Conservation (phyloP, 1,284 basidiomycete species). For the Pisolithus thermaeus region DNA sequence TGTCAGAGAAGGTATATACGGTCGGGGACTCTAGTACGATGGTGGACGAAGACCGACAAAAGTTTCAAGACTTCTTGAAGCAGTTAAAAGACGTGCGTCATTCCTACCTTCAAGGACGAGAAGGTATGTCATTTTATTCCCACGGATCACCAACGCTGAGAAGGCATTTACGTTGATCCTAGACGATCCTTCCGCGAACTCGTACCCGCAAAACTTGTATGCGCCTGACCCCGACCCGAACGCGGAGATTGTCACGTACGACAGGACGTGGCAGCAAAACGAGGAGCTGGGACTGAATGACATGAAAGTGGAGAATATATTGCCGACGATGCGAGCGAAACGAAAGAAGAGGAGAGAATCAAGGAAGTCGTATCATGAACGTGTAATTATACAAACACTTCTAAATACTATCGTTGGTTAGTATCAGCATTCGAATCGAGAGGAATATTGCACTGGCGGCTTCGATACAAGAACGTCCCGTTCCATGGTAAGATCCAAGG, state of each 20-base stretch:
- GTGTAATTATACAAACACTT: too few species aligned
- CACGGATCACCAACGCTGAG: constrained; percentile 70
- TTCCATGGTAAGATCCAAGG: constrained; percentile 28
- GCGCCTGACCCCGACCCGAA: constrained; percentile 91
- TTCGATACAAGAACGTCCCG: too few species aligned
- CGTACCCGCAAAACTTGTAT: constrained; percentile 93
- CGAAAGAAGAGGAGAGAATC: neutral
- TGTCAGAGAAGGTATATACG: constrained; percentile 86
- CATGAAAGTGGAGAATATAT: constrained; percentile 90
- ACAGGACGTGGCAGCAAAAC: constrained; percentile 86
- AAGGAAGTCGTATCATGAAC: neutral
- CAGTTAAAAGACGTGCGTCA: constrained; percentile 69
- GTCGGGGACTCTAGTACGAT: constrained; percentile 59
- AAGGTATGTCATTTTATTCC: neutral
- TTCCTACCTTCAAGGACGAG: neutral
- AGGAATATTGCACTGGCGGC: too few species aligned
- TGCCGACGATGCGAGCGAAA: constrained; percentile 11
- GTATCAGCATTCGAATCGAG: too few species aligned
- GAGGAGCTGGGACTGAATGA: constrained; percentile 96
- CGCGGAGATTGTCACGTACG: constrained; percentile 82
- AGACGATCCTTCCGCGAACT: constrained; percentile 95
- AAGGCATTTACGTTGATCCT: constrained; percentile 87
- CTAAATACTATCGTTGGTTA: too few species aligned
- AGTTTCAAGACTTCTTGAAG: constrained; percentile 74
- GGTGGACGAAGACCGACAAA: constrained; percentile 40